Percentiles rank a stretch among this genome's conserved stretches.
Evolutionary conservation across 371 early-diverging fungal species (phyloP).

Genomic region (Apophysomyces variabilis): DNA sequence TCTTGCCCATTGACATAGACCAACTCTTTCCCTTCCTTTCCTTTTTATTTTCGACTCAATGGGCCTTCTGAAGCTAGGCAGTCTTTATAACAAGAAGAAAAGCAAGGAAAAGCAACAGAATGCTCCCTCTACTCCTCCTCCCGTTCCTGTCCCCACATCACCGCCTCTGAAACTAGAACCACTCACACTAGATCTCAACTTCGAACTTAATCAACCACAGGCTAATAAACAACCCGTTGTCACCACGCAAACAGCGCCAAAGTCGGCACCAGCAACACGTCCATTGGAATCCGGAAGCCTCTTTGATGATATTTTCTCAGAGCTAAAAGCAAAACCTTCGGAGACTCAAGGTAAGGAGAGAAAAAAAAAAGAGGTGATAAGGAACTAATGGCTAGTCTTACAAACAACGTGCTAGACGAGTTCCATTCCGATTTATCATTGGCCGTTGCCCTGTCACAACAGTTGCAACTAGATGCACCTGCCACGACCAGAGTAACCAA

Average conservation of each 20-base stretch:
- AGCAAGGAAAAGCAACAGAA: slow-evolving; percentile 19
- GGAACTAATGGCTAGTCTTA: slow-evolving; percentile 1
- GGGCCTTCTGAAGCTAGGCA: slow-evolving; percentile 37
- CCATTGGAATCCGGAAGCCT: slow-evolving; percentile 39
- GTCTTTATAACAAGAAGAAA: slow-evolving; percentile 32
- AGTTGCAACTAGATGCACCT: slow-evolving; percentile 24
- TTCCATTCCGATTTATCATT: slow-evolving; percentile 38
- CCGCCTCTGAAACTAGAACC: slow-evolving; percentile 25
- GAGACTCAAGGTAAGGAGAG: slow-evolving; percentile 10
- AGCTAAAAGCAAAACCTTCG: slow-evolving; percentile 24
- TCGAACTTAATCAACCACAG: slow-evolving; percentile 22
- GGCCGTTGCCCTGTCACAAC: slow-evolving; percentile 45
- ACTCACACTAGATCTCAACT: slow-evolving; percentile 27
- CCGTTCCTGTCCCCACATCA: slow-evolving; percentile 18
- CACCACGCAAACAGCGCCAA: slow-evolving; percentile 9
- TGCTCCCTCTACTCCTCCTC: slow-evolving; percentile 3
- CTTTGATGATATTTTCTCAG: slow-evolving; percentile 48
- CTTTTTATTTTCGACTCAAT: slow-evolving; percentile 21
- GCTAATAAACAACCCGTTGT: neutral
- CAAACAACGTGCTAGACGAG: slow-evolving; percentile 19
- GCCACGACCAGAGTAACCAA: slow-evolving; percentile 11
- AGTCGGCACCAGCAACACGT: slow-evolving; percentile 5
- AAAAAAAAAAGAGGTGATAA: slow-evolving; percentile 17
- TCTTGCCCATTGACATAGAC: neutral
- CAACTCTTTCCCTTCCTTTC: slow-evolving; percentile 17